Conservation (phyloP, 768 basidiomycete species). For the Lactifluus rugatus region DNA sequence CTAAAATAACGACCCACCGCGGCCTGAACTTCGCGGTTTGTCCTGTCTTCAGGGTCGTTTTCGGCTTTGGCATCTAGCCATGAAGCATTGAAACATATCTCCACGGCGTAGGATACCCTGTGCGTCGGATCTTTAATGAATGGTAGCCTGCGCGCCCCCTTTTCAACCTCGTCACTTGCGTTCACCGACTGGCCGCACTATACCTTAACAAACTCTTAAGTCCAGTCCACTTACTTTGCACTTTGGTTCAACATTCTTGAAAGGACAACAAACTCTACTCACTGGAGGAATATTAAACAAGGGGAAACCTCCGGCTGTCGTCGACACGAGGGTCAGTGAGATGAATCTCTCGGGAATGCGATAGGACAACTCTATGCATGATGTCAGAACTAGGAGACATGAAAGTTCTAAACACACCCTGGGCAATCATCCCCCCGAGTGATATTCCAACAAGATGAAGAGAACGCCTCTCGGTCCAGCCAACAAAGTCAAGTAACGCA, state of each 20-base stretch:
- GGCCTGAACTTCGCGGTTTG: slow-evolving; percentile 51
- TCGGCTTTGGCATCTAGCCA: slow-evolving; percentile 53
- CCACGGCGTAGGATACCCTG: slow-evolving; percentile 41
- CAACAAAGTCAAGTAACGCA: slow-evolving; percentile 56
- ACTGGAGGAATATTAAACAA: slow-evolving; percentile 61
- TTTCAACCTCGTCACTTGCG: neutral
- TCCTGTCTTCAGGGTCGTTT: slow-evolving; percentile 46
- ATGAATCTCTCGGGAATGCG: slow-evolving; percentile 57
- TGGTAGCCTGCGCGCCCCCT: slow-evolving; percentile 33
- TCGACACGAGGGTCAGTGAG: slow-evolving; percentile 59
- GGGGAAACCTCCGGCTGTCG: slow-evolving; percentile 50
- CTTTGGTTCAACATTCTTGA: neutral
- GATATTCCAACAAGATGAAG: slow-evolving; percentile 68
- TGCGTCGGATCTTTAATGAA: slow-evolving; percentile 32
- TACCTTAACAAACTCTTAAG: slow-evolving; percentile 9
- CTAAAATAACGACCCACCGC: slow-evolving; percentile 32
- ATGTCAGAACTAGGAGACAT: neutral
- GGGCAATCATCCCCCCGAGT: slow-evolving; percentile 78
- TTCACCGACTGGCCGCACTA: neutral
- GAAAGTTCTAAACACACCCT: slow-evolving; percentile 35
- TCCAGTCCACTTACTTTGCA: slow-evolving; percentile 19
- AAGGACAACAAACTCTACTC: slow-evolving; percentile 19
- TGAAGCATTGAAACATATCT: slow-evolving; percentile 48
- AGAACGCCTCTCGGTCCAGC: slow-evolving; percentile 53
- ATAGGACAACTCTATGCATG: slow-evolving; percentile 50